Conservation (phyloP, 129 eudicot genomes). For the Kitagawia praeruptora region DNA sequence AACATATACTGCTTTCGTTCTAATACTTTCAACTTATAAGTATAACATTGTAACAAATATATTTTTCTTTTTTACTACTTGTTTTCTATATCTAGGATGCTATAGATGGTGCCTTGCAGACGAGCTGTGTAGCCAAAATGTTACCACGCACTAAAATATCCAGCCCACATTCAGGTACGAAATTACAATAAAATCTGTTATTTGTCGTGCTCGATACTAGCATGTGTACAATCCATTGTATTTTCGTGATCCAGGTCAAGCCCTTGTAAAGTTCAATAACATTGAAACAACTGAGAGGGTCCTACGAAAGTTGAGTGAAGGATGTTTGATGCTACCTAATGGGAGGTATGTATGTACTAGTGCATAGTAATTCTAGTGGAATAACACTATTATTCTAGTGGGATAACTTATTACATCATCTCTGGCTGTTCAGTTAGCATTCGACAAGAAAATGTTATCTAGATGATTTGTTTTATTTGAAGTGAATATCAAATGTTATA, state of each 20-base stretch:
- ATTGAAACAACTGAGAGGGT: slow-evolving; percentile 47
- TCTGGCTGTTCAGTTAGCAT: not conserved
- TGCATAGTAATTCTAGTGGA: not conserved
- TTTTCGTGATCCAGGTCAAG: slow-evolving; percentile 47
- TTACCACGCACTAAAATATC: slow-evolving; percentile 46
- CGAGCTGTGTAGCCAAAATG: slow-evolving; percentile 54
- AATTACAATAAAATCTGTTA: not conserved
- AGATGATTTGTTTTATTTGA: not conserved
- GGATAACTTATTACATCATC: not conserved
- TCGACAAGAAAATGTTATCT: not conserved
- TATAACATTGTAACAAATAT: too few relatives aligned
- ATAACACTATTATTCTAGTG: not conserved
- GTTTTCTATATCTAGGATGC: slow-evolving; percentile 40
- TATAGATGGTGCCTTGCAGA: slow-evolving; percentile 47
- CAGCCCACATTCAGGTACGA: slow-evolving; percentile 56
- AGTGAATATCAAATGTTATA: not conserved
- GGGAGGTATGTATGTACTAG: slow-evolving; percentile 35
- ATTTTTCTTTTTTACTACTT: not conserved
- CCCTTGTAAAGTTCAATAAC: slow-evolving; percentile 44
- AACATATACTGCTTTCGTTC: too few relatives aligned
- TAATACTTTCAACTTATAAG: too few relatives aligned
- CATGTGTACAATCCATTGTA: not conserved
- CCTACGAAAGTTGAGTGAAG: slow-evolving; percentile 37
- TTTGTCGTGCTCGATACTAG: not conserved
- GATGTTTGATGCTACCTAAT: slow-evolving; percentile 68